Conservation (phyloP, 2,329 filamentous ascomycete genomes). For the Paramyrothecium sp. region DNA sequence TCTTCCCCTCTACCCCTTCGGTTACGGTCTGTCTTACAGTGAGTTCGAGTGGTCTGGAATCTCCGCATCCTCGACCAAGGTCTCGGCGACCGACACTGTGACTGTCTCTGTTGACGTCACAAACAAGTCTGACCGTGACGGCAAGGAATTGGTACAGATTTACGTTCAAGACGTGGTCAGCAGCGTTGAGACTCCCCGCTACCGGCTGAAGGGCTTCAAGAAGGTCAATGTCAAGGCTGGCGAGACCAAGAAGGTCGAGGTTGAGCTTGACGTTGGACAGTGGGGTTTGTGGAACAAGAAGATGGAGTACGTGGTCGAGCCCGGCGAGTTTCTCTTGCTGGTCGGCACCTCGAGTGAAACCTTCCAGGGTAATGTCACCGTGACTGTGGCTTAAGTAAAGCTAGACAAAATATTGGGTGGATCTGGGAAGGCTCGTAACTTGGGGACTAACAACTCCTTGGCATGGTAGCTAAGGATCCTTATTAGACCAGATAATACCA, state of each 20-base stretch:
- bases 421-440: not conserved
- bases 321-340: slow-evolving; percentile 62
- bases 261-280: slow-evolving; percentile 54
- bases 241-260: slow-evolving; percentile 49
- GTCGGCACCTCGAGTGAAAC: slow-evolving; percentile 61
- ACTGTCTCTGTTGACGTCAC: slow-evolving; percentile 61
- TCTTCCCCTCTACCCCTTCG: slow-evolving; percentile 61
- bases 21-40: slow-evolving; percentile 65
- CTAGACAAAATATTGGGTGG: not conserved
- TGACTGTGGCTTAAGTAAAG: slow-evolving; percentile 40
- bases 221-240: slow-evolving; percentile 63
- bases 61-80: slow-evolving; percentile 46
- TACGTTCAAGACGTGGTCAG: slow-evolving; percentile 64
- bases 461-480: not conserved
- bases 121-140: slow-evolving; percentile 56
- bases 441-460: not conserved
- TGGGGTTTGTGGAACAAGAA: slow-evolving; percentile 57
- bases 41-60: slow-evolving; percentile 59
- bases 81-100: slow-evolving; percentile 48
- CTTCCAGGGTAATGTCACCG: slow-evolving; percentile 53
- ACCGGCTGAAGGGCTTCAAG: slow-evolving; percentile 63
- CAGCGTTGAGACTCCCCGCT: slow-evolving; percentile 63
- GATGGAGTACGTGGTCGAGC: slow-evolving; percentile 74
- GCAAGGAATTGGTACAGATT: slow-evolving; percentile 66
- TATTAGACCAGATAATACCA: too few relatives aligned